Evolutionary conservation across 2,329 filamentous ascomycete genomes (phyloP), one percentile per base, ranked within the genome.

Genomic region (Cytospora chrysosperma): DNA sequence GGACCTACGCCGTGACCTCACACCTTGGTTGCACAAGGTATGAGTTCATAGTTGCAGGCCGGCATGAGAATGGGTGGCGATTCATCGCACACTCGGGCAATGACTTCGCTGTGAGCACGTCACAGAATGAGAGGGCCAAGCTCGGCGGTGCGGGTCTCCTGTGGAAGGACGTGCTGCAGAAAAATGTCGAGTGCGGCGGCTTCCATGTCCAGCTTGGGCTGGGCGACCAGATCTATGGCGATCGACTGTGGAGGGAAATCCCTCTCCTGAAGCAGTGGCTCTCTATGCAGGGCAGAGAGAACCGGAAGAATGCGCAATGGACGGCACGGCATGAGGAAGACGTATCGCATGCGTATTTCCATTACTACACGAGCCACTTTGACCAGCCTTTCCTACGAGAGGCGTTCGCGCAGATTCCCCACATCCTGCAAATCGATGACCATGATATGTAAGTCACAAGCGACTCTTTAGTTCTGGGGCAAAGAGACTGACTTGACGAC

Each of bases 131-230:
- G 70, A 86, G 94, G 51, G 86, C 88, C 34, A 91, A 90, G 70
- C 84, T 98, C 1, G 95, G 95, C 32, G 95, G 95, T 1, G 85
- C 96, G 1, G 92, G 93, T 0, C 91, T 95, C 73, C 96, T 99
- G 94, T 99, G 95, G 95, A 98, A 97, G 72, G 95, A 99, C 71
- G 93, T 99, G 30, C 83, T 99, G 73, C 93, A 97, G 77, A 97
- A 97, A 82, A 96, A 99, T 71, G 87, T 93, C 30, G 95, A 99
- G 70, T 97, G 93, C 69, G 93, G 93, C 61, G 95, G 95, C 1
- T 99, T 98, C 75, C 95, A 99, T 72, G 89, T 92, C 8, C 95
- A 99, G 72, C 82, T 99, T 9, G 95, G 94, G 17, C 79, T 97
- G 5, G 95, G 95, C 61, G 92, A 95, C 65, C 95, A 99, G 74